Evolutionary conservation across 805 yeast genomes (phyloP).

Genomic region (Ogataea paraovalis): DNA sequence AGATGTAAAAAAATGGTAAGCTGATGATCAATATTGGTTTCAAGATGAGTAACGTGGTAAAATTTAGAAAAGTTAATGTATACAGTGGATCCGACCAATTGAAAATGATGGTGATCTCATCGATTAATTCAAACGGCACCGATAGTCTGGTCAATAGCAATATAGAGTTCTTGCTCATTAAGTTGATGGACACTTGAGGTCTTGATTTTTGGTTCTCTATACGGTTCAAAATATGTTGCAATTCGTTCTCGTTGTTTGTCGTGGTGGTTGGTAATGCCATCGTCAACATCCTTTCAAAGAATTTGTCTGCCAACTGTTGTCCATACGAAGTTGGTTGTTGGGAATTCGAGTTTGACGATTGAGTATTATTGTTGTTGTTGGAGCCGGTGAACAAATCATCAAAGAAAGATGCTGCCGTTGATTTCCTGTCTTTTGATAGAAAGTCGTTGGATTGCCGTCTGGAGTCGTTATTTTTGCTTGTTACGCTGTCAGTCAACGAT

Average conservation of each 20-base stretch:
- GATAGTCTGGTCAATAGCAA: slow-evolving; percentile 59
- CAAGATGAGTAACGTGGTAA: slow-evolving; percentile 40
- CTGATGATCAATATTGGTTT: slow-evolving; percentile 55
- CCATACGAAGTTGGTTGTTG: slow-evolving; percentile 6
- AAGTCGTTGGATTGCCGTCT: not conserved
- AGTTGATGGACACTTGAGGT: slow-evolving; percentile 65
- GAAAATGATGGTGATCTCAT: slow-evolving; percentile 49
- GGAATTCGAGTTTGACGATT: not conserved
- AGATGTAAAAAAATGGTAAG: slow-evolving; percentile 51
- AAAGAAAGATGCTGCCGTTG: slow-evolving; percentile 15
- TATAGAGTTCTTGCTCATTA: slow-evolving; percentile 66
- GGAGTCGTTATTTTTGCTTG: not conserved
- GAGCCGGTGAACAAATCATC: slow-evolving; percentile 12
- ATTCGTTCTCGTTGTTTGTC: slow-evolving; percentile 37
- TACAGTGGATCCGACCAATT: slow-evolving; percentile 62
- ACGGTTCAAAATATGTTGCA: slow-evolving; percentile 43
- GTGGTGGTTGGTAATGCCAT: slow-evolving; percentile 69
- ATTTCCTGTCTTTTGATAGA: not conserved
- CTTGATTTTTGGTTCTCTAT: slow-evolving; percentile 57
- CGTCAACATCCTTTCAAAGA: slow-evolving; percentile 65
- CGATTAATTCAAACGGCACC: slow-evolving; percentile 56
- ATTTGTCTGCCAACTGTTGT: slow-evolving; percentile 52
- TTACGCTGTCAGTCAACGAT: slow-evolving; percentile 9
- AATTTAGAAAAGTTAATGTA: slow-evolving; percentile 51
- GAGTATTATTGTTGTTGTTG: not conserved